A percentile compares a stretch with the other conserved stretches of the same genome.
These are phyloP conservation scores for Termitomyces sp. DNA, from an alignment of 768 basidiomycete species.

Conservation along the genomic window DNA sequence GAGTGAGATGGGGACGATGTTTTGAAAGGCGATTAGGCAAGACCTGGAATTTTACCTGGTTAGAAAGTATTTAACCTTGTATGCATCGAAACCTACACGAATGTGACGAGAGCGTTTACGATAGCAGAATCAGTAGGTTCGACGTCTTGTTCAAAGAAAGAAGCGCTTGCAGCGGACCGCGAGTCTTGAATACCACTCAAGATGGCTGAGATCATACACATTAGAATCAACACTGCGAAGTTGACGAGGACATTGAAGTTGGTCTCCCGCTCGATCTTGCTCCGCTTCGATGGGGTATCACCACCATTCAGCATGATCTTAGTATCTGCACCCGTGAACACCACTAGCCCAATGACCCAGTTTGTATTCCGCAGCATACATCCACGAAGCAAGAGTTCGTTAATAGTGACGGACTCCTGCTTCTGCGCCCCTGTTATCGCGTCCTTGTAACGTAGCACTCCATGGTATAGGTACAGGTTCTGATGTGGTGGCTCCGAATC, in stretches of 20 bases:
- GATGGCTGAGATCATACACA: conserved; percentile 76
- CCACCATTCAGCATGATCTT: conserved; percentile 93
- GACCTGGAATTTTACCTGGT: conserved; percentile 49
- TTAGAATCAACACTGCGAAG: conserved; percentile 70
- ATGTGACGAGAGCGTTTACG: conserved; percentile 83
- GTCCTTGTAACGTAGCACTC: conserved; percentile 74
- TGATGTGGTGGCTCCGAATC: conserved; percentile 94
- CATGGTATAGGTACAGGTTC: conserved; percentile 90
- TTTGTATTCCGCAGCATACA: conserved; percentile 86
- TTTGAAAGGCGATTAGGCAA: conserved; percentile 94
- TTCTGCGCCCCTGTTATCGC: conserved; percentile 45
- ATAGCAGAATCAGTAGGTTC: conserved; percentile 58
- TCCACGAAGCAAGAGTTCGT: conserved; percentile 89
- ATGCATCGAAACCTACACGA: conserved; percentile 62
- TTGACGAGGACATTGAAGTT: conserved; percentile 98
- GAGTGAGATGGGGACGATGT: conserved; percentile 92
- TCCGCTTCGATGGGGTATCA: conserved; percentile 92
- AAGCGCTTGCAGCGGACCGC: conserved; percentile 57
- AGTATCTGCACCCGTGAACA: conserved; percentile 89
- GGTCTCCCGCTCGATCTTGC: conserved; percentile 97
- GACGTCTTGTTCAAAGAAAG: conserved; percentile 66
- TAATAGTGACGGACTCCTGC: conserved; percentile 78
- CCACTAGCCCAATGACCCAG: conserved; percentile 93
- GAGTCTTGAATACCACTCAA: conserved; percentile 72
- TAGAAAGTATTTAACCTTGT: neutral